Conservation (phyloP, 805 yeast species). For the Candida maesae region DNA sequence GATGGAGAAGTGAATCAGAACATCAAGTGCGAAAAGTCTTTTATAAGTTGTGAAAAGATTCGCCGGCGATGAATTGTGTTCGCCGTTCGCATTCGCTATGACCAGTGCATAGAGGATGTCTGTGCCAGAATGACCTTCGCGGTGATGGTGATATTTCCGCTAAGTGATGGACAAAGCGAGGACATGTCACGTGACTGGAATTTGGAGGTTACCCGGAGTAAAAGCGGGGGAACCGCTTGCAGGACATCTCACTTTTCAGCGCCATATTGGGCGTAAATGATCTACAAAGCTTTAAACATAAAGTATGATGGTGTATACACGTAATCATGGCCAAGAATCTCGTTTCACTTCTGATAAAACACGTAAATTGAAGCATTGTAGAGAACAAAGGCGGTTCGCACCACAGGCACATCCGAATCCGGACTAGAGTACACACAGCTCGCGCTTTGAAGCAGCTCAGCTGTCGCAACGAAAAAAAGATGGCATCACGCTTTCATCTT, state of each 20-base stretch:
- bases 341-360: too few species aligned
- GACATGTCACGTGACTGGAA: neutral
- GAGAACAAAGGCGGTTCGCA: neutral
- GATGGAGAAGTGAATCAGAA: neutral
- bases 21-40: neutral
- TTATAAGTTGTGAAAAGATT: constrained; percentile 1
- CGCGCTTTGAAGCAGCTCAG: neutral
- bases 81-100: constrained; percentile 22
- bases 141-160: constrained; percentile 12
- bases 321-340: too few species aligned
- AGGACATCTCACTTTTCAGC: neutral
- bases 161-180: constrained; percentile 29
- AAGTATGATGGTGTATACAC: too few species aligned
- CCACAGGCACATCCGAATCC: neutral
- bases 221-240: neutral
- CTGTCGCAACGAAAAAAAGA: too few species aligned
- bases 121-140: constrained; percentile 6
- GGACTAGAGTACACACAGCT: neutral
- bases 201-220: constrained; percentile 1
- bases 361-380: neutral
- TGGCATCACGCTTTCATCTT: too few species aligned
- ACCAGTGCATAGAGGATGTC: constrained; percentile 24
- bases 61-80: constrained; percentile 1
- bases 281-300: too few species aligned
- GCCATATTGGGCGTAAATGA: too few species aligned